These are phyloP conservation scores for Kwoniella newhampshirensis DNA, from an alignment of 768 basidiomycete species.

Conservation along the genomic window DNA sequence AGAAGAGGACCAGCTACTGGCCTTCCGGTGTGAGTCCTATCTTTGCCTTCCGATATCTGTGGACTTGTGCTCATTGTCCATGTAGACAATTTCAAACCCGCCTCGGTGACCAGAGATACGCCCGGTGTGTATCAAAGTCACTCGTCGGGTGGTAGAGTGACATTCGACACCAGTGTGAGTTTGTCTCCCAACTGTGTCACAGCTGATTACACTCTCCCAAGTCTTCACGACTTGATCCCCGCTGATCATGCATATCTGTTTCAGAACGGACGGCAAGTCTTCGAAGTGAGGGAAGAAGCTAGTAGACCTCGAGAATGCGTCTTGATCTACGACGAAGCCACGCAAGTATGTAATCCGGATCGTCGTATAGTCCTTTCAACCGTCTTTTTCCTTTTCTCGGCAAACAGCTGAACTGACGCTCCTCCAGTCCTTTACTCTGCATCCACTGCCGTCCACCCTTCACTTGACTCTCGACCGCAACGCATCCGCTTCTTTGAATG, in stretches of 20 bases:
- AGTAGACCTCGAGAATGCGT: constrained; percentile 41
- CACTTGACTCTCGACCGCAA: constrained; percentile 38
- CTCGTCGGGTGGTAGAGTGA: constrained; percentile 6
- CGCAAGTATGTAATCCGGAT: constrained; percentile 32
- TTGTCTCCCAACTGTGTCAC: not conserved
- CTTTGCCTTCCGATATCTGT: not conserved
- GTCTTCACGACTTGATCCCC: too few relatives aligned
- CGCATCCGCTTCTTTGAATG: constrained; percentile 9
- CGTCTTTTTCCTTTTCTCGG: not conserved
- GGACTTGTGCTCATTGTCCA: not conserved
- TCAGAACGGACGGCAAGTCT: constrained; percentile 39
- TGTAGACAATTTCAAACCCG: constrained; percentile 44
- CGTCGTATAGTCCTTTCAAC: too few relatives aligned
- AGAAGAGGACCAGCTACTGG: constrained; percentile 18
- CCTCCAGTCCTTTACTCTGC: constrained; percentile 33
- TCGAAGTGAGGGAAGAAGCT: constrained; percentile 38
- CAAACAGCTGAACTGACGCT: not conserved
- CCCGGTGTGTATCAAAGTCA: constrained; percentile 18
- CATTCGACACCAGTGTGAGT: constrained; percentile 22
- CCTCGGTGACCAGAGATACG: constrained; percentile 30
- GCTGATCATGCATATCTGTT: too few relatives aligned
- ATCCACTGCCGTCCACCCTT: constrained; percentile 31
- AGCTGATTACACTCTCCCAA: constrained; percentile 1
- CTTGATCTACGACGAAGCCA: constrained; percentile 31
- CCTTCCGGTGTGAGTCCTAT: constrained; percentile 31